Conservation (phyloP, 1,284 basidiomycete species). For the Boletus calvinii region DNA sequence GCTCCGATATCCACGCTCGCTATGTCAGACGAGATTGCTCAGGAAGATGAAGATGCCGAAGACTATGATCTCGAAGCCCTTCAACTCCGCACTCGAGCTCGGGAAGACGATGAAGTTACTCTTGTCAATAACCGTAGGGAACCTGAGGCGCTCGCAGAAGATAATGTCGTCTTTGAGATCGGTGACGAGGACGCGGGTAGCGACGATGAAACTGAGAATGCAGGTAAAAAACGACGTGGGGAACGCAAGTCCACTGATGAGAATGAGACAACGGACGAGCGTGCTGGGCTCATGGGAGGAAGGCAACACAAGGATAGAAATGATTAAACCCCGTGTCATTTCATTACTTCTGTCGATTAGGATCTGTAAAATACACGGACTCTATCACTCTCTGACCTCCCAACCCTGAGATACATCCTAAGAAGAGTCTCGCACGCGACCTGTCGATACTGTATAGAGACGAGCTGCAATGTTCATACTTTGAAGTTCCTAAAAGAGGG, state of each 20-base stretch:
- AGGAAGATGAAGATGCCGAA: conserved; percentile 91
- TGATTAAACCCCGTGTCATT: conserved; percentile 25
- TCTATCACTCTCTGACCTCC: conserved; percentile 5
- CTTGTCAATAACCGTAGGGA: conserved; percentile 58
- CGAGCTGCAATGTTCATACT: conserved; percentile 90
- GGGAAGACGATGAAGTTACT: conserved; percentile 62
- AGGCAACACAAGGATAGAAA: conserved; percentile 28
- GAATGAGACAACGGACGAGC: conserved; percentile 51
- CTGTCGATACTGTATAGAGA: conserved; percentile 79
- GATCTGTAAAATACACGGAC: conserved; percentile 52
- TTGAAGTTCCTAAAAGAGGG: conserved; percentile 69
- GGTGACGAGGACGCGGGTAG: conserved; percentile 77
- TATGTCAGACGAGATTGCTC: conserved; percentile 83
- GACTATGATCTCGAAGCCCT: conserved; percentile 87
- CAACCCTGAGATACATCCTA: conserved; percentile 8
- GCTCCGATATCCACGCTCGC: conserved; percentile 56
- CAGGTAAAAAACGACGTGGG: conserved; percentile 48
- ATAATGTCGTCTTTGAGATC: conserved; percentile 89
- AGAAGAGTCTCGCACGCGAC: conserved; percentile 65
- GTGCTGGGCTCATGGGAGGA: conserved; percentile 58
- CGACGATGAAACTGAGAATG: conserved; percentile 59
- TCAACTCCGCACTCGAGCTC: conserved; percentile 50
- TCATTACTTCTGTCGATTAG: conserved; percentile 31
- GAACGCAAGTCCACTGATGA: conserved; percentile 49
- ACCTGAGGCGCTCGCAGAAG: conserved; percentile 52